phyloP scores from a whole-genome alignment of 2,329 filamentous ascomycete species.

The Blumeria hordei region DNA sequence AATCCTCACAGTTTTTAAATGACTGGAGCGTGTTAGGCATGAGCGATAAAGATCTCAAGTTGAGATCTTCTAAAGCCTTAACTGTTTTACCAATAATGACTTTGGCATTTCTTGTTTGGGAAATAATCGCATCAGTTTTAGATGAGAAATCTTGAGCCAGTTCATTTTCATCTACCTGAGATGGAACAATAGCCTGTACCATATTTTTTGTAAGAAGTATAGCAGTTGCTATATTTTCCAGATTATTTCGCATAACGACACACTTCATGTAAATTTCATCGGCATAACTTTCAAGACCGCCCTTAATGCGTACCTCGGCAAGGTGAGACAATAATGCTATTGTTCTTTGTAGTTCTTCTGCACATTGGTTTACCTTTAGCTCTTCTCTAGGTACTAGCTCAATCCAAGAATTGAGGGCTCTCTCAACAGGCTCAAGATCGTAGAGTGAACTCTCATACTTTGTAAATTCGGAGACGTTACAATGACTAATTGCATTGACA shows the following conservation, averaged over 20 bases:
- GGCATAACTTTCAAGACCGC: constrained; percentile 46
- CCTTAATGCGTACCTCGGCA: constrained; percentile 52
- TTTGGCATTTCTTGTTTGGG: constrained; percentile 59
- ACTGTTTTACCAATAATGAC: constrained; percentile 60
- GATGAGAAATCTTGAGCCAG: constrained; percentile 40
- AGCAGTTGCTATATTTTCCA: constrained; percentile 51
- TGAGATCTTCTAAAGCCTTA: constrained; percentile 53
- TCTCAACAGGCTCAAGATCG: constrained; percentile 78
- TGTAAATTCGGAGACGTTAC: constrained; percentile 54
- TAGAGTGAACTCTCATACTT: constrained; percentile 58
- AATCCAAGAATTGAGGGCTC: constrained; percentile 70
- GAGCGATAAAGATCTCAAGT: constrained; percentile 49
- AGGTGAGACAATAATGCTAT: constrained; percentile 75
- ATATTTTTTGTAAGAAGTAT: constrained; percentile 38
- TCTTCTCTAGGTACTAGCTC: constrained; percentile 66
- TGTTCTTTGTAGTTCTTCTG: constrained; percentile 57
- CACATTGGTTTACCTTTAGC: constrained; percentile 61
- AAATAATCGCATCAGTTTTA: constrained; percentile 47
- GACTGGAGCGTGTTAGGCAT: constrained; percentile 38
- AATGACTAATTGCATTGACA: constrained; percentile 54
- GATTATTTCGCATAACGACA: constrained; percentile 51
- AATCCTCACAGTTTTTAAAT: constrained; percentile 45
- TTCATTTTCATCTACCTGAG: constrained; percentile 37
- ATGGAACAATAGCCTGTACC: constrained; percentile 39
- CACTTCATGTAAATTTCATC: constrained; percentile 60